phyloP scores from a whole-genome alignment of 495 filamentous ascomycete genomes.

The Annulohypoxylon moriforme region DNA sequence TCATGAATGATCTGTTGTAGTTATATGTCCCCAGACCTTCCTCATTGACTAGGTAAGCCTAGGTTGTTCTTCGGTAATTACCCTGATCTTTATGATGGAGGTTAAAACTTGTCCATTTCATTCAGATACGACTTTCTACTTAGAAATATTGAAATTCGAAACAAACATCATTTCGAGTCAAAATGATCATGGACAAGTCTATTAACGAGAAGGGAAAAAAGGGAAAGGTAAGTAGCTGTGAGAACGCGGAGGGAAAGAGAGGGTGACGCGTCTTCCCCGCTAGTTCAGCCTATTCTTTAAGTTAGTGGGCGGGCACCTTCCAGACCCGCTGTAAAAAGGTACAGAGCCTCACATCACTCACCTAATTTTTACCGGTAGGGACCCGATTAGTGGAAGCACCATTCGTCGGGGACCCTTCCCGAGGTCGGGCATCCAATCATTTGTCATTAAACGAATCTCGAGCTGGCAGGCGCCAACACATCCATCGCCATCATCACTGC shows the following conservation, averaged over 20 bases:
- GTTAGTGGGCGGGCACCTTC: conserved; percentile 1
- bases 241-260: background rate
- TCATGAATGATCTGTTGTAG: background rate
- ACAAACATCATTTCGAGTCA: background rate
- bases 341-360: conserved; percentile 23
- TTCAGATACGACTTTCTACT: background rate
- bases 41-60: background rate
- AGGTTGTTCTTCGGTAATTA: background rate
- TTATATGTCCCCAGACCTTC: background rate
- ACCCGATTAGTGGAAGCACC: conserved; percentile 13
- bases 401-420: background rate
- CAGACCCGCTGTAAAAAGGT: conserved; percentile 13
- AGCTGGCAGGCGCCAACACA: conserved; percentile 7
- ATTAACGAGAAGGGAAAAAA: no score
- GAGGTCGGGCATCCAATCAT: conserved; percentile 13
- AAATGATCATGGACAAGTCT: background rate
- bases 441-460: background rate
- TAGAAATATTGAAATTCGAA: background rate
- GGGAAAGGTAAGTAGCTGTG: background rate
- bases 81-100: background rate
- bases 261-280: conserved; percentile 26
- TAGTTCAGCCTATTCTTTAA: conserved; percentile 6
- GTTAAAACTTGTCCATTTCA: background rate
- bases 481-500: conserved; percentile 1
- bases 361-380: conserved; percentile 1